phyloP scores from a whole-genome alignment of 495 filamentous ascomycete genomes.

The Venustampulla echinocandica region DNA sequence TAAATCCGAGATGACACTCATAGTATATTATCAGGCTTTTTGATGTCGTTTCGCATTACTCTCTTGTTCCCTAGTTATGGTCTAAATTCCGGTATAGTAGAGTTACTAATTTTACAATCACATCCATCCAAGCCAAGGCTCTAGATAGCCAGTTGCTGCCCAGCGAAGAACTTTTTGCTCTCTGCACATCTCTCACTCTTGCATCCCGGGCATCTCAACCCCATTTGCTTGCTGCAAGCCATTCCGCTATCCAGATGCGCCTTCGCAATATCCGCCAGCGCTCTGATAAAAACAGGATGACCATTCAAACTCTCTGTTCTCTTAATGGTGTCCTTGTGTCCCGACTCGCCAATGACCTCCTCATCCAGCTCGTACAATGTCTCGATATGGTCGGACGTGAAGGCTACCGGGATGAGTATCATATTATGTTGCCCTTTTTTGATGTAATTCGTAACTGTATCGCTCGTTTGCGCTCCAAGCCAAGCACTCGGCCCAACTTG shows the following conservation, averaged over 20 bases:
- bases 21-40: no score
- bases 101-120: no score
- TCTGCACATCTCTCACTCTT: constrained; percentile 81
- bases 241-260: constrained; percentile 61
- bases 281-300: constrained; percentile 82
- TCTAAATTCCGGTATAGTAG: no score
- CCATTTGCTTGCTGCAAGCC: constrained; percentile 76
- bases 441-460: constrained; percentile 81
- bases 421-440: constrained; percentile 86
- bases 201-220: constrained; percentile 87
- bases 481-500: constrained; percentile 94
- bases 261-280: constrained; percentile 78
- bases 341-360: constrained; percentile 88
- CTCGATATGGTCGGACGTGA: constrained; percentile 98
- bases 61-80: no score
- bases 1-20: no score
- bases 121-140: no score
- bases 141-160: constrained; percentile 10
- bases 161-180: constrained; percentile 84
- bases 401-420: constrained; percentile 89
- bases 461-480: constrained; percentile 88
- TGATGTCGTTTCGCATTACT: no score
- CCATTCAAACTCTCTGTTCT: constrained; percentile 90
- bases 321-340: constrained; percentile 70
- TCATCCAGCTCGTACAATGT: constrained; percentile 92